Base-by-base conservation (phyloP, 306 rosid species). In the Corylus americana region DNA sequence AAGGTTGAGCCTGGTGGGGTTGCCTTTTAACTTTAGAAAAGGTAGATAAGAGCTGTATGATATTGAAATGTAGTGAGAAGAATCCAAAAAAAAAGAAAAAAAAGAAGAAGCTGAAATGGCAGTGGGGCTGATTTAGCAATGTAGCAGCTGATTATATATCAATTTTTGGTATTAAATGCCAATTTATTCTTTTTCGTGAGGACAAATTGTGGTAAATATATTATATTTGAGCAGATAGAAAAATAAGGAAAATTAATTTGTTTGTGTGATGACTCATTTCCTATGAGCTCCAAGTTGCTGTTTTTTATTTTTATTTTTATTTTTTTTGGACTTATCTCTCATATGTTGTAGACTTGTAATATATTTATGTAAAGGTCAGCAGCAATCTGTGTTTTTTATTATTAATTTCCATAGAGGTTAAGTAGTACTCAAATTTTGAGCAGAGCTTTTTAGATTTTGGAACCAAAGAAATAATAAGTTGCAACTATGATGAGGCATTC, bases 101-200 rank as follows among this genome's bases (percentile, higher is more conserved):
- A 0, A 22, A 22, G 22, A 16, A 37, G 17, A 2, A 17, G 72
- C 68, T 27, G 55, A 55, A 50, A 71, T 61, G 47, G 44, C 27
- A 7, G 7, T 17, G 74, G 72, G 74, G 39, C n/a, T 47, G 11
- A 17, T 82, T 63, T 7, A 47, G 72, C 45, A 27, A 25, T 13
- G 49, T 79, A 75, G 74, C 14, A 45, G 71, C 25, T 27, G 42
- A 18, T 73, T 49, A 72, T 11, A 50, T 20, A 29, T 58, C 58
- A 3, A 35, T n/a, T 77, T 59, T 50, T 13, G 10, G 47, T 7
- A 25, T 25, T 2, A 71, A 78, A 59, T 37, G 3, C 20, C 29
- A n/a, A 35, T 81, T 53, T 78, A 85, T 92, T 88, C 88, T 83
- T 85, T 86, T 77, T 61, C 14, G 78, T 3, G 13, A 49, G 73